Percentiles rank a stretch among this genome's conserved stretches.
Evolutionary conservation across 2,329 filamentous ascomycete genomes (phyloP).

Genomic region (Cordyceps javanica): DNA sequence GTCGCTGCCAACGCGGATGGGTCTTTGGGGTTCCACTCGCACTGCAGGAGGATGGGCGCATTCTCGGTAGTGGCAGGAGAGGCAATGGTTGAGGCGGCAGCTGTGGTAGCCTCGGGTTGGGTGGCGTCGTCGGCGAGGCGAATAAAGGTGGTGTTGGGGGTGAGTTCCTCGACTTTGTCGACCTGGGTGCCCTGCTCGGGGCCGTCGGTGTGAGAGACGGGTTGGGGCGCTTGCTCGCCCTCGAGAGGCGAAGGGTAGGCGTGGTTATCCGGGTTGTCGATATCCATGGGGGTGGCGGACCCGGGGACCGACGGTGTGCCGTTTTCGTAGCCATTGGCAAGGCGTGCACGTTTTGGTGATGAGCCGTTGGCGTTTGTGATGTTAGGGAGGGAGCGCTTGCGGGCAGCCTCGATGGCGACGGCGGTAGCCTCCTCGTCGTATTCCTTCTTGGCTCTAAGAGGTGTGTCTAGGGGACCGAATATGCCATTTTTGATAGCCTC

Average conservation of each 20-base stretch:
- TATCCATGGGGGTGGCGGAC: conserved; percentile 53
- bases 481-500: conserved; percentile 45
- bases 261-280: conserved; percentile 52
- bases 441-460: conserved; percentile 36
- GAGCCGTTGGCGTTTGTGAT: conserved; percentile 52
- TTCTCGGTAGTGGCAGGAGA: conserved; percentile 39
- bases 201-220: conserved; percentile 51
- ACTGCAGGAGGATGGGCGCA: conserved; percentile 58
- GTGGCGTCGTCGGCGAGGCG: conserved; percentile 42
- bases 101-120: conserved; percentile 30
- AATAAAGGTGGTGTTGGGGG: conserved; percentile 54
- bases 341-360: conserved; percentile 50
- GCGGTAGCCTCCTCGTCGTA: conserved; percentile 32
- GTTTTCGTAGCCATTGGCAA: conserved; percentile 59
- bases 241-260: conserved; percentile 61
- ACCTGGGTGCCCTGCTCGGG: conserved; percentile 59
- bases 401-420: conserved; percentile 36
- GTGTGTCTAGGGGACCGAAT: conserved; percentile 49
- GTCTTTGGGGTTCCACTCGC: conserved; percentile 62
- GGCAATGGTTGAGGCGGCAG: conserved; percentile 17
- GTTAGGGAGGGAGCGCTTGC: conserved; percentile 45
- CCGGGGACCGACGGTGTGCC: conserved; percentile 16
- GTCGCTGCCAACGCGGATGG: conserved; percentile 60
- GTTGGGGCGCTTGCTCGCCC: conserved; percentile 48
- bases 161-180: conserved; percentile 57